A percentile compares a stretch with the other conserved stretches of the same genome.
Evolutionary conservation across 352 stramenopile genomes (phyloP).

Genomic region (Phytopythium ostracodes): DNA sequence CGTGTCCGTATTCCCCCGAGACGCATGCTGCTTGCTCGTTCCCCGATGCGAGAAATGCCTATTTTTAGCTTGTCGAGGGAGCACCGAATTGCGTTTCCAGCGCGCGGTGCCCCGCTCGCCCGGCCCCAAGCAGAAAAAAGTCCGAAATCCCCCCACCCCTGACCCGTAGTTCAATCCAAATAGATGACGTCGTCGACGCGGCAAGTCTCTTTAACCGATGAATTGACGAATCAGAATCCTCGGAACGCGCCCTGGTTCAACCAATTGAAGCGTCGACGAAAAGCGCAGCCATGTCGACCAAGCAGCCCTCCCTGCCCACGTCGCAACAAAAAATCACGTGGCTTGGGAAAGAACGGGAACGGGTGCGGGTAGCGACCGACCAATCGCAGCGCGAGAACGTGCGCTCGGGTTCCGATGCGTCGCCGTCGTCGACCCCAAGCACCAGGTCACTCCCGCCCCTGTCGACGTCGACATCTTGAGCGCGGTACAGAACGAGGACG

Average conservation of each 20-base stretch:
- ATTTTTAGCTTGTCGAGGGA: neutral
- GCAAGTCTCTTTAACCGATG: neutral
- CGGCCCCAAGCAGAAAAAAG: slow-evolving; percentile 18
- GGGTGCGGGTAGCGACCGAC: neutral
- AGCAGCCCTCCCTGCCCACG: neutral
- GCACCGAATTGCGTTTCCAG: slow-evolving; percentile 12
- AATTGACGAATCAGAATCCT: slow-evolving; percentile 4
- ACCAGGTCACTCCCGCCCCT: neutral
- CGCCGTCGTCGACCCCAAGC: slow-evolving; percentile 7
- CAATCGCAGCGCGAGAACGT: neutral
- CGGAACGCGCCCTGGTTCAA: neutral
- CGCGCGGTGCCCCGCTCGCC: neutral
- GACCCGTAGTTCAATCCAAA: slow-evolving; percentile 12
- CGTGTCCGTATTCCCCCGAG: slow-evolving; percentile 8
- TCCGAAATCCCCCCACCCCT: slow-evolving; percentile 10
- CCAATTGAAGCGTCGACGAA: neutral
- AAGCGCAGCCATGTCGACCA: slow-evolving; percentile 6
- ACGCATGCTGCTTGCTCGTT: slow-evolving; percentile 8
- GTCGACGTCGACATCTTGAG: slow-evolving; percentile 6
- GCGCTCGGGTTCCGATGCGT: neutral
- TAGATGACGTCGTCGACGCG: slow-evolving; percentile 14
- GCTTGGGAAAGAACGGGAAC: neutral
- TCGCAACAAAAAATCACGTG: neutral
- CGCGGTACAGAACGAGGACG: neutral
- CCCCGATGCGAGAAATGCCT: neutral